Evolutionary conservation across 257 asterid species (phyloP), one percentile per base, ranked within the genome.

Genomic region (Anisodus tanguticus): DNA sequence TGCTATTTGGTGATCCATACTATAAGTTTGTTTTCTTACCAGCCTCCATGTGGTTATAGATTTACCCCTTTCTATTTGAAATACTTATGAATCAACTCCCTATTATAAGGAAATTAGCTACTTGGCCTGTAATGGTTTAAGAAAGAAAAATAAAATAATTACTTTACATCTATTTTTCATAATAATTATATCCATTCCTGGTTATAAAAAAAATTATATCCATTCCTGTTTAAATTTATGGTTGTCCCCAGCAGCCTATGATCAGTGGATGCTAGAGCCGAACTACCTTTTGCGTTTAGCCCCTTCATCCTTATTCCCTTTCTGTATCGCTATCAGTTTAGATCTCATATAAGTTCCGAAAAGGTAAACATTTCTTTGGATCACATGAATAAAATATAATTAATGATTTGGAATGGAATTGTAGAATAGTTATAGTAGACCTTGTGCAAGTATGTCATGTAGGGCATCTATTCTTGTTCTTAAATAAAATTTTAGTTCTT

Each of bases 211-310:
- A 22, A 22, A 22, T 22, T 51, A 12, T 76, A 11, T 47, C 53
- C 5, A 17, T 43, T 43, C 80, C 59, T 74, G 59, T 49, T 7
- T 7, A 76, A 13, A 51, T 3, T 53, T 51, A 53, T 16, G 64
- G 64, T 53, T 26, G 66, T 59, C 63, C 8, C 26, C 22, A 26
- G 81, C 47, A 53, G 82, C 82, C 82, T 77, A 8, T 77, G 15
- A 51, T 77, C 64, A 77, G 82, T 51, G 17, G 64, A 54, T 53
- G 22, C 64, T 77, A 77, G 82, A 77, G 12, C 64, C 15, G 3
- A 77, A 77, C 64, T 77, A 54, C 81, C 26, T 26, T 70, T 76
- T 76, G 15, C 57, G 4, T 51, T 51, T 6, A 26, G 9, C 26
- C 64, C 47, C 81, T 53, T 76, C 47, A 26, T 51, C 64, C 45